Evolutionary conservation across 257 asterid genomes (phyloP).

Genomic region (Solanum etuberosum): DNA sequence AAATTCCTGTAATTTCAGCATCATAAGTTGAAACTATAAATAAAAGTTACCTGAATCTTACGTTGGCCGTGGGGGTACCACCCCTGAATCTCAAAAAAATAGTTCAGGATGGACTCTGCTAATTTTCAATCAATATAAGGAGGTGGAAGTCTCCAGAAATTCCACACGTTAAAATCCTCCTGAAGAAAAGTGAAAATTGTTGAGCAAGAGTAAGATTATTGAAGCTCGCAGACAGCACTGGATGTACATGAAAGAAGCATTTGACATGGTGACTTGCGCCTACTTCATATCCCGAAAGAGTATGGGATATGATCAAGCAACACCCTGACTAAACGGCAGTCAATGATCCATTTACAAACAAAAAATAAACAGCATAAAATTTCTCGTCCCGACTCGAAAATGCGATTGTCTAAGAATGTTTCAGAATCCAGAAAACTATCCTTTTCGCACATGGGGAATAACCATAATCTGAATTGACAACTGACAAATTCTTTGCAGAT

Average conservation of each 20-base stretch:
- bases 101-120: not conserved
- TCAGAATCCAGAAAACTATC: not conserved
- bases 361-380: not conserved
- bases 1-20: not conserved
- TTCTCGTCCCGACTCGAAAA: not conserved
- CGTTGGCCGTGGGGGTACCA: not conserved
- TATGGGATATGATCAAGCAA: not conserved
- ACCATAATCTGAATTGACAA: not conserved
- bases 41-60: not conserved
- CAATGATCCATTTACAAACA: not conserved
- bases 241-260: not conserved
- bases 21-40: not conserved
- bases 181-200: slow-evolving; percentile 14
- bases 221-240: not conserved
- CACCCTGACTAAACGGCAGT: not conserved
- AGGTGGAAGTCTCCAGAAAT: slow-evolving; percentile 66
- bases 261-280: not conserved
- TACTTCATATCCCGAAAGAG: not conserved
- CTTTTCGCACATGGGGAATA: not conserved
- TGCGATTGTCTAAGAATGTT: not conserved
- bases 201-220: not conserved
- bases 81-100: not conserved
- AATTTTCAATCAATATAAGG: slow-evolving; percentile 13
- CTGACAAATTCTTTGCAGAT: not conserved
- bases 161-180: slow-evolving; percentile 72